Conservation (phyloP, 176 grass and related monocot genomes). For the Thalia dealbata region DNA sequence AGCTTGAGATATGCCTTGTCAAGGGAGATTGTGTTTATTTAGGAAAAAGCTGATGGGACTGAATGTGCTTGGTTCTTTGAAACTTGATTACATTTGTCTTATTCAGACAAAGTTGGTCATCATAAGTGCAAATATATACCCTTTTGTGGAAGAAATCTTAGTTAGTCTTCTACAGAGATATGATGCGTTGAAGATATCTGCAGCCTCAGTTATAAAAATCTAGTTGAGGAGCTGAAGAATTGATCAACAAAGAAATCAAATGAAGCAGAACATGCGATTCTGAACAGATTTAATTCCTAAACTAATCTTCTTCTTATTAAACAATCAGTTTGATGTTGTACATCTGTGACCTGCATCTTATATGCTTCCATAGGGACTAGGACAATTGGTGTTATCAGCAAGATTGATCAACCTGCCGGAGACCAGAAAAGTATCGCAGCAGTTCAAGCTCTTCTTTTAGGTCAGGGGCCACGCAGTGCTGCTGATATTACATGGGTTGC, state of each 20-base stretch:
- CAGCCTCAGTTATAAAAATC: background rate
- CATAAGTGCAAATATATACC: background rate
- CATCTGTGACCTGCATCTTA: conserved; percentile 9
- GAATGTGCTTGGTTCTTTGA: background rate
- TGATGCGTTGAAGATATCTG: too few species aligned
- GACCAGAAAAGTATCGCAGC: conserved; percentile 67
- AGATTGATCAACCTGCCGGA: conserved; percentile 64
- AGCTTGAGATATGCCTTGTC: background rate
- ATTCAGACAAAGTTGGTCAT: background rate
- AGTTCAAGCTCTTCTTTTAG: conserved; percentile 55
- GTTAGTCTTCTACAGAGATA: too few species aligned
- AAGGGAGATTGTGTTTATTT: background rate
- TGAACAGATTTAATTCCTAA: conserved; percentile 13
- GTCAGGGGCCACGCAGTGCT: conserved; percentile 58
- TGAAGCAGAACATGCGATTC: conserved; percentile 16
- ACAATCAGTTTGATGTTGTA: too few species aligned
- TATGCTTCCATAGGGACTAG: conserved; percentile 46
- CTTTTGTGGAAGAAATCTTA: background rate
- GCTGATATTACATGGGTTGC: conserved; percentile 66
- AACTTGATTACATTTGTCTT: background rate
- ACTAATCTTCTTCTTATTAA: background rate
- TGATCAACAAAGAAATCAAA: conserved; percentile 13
- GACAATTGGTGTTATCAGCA: conserved; percentile 75
- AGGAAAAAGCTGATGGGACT: background rate
- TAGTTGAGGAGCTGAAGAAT: conserved; percentile 19